Conservation (phyloP, 148 eudicot species). For the Camellia japonica region DNA sequence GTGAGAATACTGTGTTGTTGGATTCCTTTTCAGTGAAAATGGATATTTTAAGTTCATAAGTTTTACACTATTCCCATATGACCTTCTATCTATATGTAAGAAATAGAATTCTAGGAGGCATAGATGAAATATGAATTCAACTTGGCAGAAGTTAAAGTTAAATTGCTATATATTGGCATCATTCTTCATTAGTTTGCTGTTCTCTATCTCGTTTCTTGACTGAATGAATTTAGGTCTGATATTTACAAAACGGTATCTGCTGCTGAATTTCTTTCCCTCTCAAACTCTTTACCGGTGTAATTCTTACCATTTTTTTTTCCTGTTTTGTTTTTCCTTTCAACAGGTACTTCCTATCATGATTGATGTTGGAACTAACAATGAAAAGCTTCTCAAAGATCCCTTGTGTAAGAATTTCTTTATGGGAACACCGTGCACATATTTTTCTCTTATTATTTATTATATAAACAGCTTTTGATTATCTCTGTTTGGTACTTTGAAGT, state of each 20-base stretch:
- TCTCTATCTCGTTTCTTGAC: neutral
- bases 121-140: neutral
- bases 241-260: neutral
- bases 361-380: conserved; percentile 98
- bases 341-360: conserved; percentile 98
- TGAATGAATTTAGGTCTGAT: neutral
- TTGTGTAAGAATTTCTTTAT: conserved; percentile 56
- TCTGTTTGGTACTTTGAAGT: neutral
- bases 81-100: too few relatives aligned
- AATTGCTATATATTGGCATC: neutral
- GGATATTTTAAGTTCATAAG: too few relatives aligned
- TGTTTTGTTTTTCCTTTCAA: conserved; percentile 3
- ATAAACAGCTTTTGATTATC: neutral
- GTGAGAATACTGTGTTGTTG: too few relatives aligned
- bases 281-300: neutral
- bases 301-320: neutral
- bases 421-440: neutral
- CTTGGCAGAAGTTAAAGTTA: neutral
- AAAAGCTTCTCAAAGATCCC: conserved; percentile 84
- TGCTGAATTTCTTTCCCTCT: conserved; percentile 4
- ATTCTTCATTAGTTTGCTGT: neutral
- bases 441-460: neutral
- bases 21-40: too few relatives aligned
- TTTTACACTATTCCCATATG: too few relatives aligned
- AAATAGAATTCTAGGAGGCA: neutral